A percentile compares a stretch with the other conserved stretches of the same genome.
Conservation (phyloP, 176 grass and related monocot genomes). For the Musa troglodytarum region DNA sequence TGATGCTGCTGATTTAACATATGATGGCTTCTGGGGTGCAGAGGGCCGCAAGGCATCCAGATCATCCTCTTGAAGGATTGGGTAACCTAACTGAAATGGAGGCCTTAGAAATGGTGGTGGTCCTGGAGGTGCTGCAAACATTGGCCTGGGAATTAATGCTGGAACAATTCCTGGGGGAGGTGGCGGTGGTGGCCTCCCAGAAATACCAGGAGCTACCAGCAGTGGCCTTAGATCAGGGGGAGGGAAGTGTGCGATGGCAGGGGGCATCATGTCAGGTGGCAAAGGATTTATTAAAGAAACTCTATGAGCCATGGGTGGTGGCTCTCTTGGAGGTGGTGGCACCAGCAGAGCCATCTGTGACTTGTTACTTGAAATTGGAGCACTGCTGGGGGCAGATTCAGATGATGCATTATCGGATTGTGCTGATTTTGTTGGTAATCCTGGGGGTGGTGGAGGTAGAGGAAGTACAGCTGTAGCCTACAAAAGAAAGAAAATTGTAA, state of each 20-base stretch:
- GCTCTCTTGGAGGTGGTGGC: slow-evolving; percentile 34
- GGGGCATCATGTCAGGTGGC: slow-evolving; percentile 58
- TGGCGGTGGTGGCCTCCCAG: slow-evolving; percentile 49
- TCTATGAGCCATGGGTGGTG: slow-evolving; percentile 55
- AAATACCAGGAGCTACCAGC: slow-evolving; percentile 53
- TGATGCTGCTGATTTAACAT: slow-evolving; percentile 91
- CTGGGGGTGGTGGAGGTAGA: slow-evolving; percentile 59
- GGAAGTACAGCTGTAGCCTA: slow-evolving; percentile 37
- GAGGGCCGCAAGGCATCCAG: slow-evolving; percentile 47
- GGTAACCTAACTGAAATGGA: slow-evolving; percentile 38
- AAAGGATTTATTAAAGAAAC: slow-evolving; percentile 40
- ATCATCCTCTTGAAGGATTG: slow-evolving; percentile 42
- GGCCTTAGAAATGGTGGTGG: slow-evolving; percentile 49
- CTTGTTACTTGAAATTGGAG: slow-evolving; percentile 4
- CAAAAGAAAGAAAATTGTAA: not conserved
- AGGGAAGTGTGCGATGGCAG: slow-evolving; percentile 60
- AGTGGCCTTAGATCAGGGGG: slow-evolving; percentile 63
- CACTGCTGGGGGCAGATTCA: slow-evolving; percentile 21
- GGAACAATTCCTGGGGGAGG: slow-evolving; percentile 59
- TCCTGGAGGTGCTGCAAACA: slow-evolving; percentile 62
- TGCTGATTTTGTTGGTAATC: slow-evolving; percentile 43
- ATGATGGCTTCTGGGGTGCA: slow-evolving; percentile 81
- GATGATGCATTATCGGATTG: slow-evolving; percentile 20
- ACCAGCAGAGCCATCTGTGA: slow-evolving; percentile 7
- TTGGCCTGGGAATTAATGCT: slow-evolving; percentile 47